Evolutionary conservation across 1,284 basidiomycete genomes (phyloP).

Genomic region (Naganishia cerealis): DNA sequence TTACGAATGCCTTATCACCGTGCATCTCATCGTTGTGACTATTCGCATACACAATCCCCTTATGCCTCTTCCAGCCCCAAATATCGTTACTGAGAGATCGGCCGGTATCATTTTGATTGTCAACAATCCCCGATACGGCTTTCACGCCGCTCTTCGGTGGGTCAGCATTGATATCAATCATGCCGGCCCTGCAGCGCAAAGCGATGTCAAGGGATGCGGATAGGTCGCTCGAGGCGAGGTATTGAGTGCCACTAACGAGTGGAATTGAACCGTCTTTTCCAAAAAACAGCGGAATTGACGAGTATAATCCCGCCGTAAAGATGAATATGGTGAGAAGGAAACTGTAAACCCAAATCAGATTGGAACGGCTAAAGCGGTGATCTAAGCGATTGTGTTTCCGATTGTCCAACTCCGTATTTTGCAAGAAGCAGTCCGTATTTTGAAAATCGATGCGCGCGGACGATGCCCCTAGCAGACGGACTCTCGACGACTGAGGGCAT

Average conservation of each 20-base stretch:
- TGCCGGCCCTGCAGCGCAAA: conserved; percentile 1
- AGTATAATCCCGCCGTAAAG: conserved; percentile 10
- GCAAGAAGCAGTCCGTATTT: neutral
- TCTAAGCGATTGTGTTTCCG: neutral
- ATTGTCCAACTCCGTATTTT: neutral
- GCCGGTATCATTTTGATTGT: conserved; percentile 32
- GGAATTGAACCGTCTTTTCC: neutral
- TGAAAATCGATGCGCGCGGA: conserved; percentile 2
- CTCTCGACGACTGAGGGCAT: neutral
- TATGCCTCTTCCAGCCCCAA: conserved; percentile 18
- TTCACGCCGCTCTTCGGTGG: conserved; percentile 9
- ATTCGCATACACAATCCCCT: conserved; percentile 33
- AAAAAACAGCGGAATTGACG: neutral
- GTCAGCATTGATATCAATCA: too few species aligned
- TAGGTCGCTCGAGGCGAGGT: neutral
- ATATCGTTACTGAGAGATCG: conserved; percentile 18
- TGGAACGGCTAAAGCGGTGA: neutral
- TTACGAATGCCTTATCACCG: conserved; percentile 39
- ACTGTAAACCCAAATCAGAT: conserved; percentile 24
- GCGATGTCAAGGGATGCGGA: neutral
- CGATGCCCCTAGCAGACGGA: neutral
- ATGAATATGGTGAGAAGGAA: conserved; percentile 17
- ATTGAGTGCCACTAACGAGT: neutral
- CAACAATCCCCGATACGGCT: conserved; percentile 14
- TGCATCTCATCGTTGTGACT: conserved; percentile 48